These are phyloP conservation scores for Nitzschia inconspicua DNA, from an alignment of 108 stramenopile genomes.

Conservation along the genomic window DNA sequence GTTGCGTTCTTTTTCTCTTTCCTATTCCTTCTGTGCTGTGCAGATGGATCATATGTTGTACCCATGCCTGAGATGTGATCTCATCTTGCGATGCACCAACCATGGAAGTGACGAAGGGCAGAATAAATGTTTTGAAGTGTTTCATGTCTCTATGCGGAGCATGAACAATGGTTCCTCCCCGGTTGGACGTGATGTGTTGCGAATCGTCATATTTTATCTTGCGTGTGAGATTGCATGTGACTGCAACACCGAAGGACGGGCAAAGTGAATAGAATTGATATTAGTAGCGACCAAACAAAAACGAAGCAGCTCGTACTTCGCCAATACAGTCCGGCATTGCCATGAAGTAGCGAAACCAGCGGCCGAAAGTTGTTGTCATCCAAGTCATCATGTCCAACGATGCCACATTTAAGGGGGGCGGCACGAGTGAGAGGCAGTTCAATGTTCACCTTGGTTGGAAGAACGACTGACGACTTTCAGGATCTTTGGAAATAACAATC, in stretches of 20 bases:
- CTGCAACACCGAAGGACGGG: neutral
- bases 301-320: neutral
- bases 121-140: constrained; percentile 6
- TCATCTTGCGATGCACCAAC: neutral
- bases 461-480: no score
- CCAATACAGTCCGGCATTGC: no score
- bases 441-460: no score
- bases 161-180: constrained; percentile 6
- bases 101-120: constrained; percentile 8
- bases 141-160: neutral
- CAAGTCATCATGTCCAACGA: no score
- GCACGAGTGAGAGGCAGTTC: no score
- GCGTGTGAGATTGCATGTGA: neutral
- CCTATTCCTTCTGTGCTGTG: constrained; percentile 10
- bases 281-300: neutral
- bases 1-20: constrained; percentile 9
- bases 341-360: neutral
- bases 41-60: constrained; percentile 13
- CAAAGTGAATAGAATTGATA: neutral
- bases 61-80: constrained; percentile 9
- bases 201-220: neutral
- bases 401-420: no score
- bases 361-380: no score
- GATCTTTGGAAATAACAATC: neutral
- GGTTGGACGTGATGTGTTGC: neutral